Evolutionary conservation across 148 eudicot species (phyloP).

Genomic region (Salicornia ramosissima): DNA sequence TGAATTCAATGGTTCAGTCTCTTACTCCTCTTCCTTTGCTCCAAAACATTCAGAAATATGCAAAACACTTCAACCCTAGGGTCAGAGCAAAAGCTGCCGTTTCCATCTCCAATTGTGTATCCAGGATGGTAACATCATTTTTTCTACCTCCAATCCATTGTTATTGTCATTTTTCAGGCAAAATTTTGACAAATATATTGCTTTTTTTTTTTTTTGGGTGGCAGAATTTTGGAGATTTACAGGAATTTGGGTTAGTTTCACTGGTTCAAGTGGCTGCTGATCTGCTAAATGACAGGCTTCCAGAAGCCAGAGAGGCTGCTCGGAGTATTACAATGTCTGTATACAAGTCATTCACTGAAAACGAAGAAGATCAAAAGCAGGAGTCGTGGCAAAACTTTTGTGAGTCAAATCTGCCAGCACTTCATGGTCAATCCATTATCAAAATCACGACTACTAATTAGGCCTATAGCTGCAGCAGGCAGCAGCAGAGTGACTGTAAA

Average conservation of each 20-base stretch:
- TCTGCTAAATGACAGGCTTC: conserved; percentile 76
- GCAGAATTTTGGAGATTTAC: conserved; percentile 53
- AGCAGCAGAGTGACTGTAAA: conserved; percentile 16
- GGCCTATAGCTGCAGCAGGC: conserved; percentile 7
- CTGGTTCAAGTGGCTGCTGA: conserved; percentile 60
- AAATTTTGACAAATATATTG: background rate
- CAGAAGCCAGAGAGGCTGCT: conserved; percentile 97
- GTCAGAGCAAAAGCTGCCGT: conserved; percentile 91
- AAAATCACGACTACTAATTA: conserved; percentile 43
- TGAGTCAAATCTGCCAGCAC: conserved; percentile 66
- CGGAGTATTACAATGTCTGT: conserved; percentile 51
- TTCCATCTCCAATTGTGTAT: conserved; percentile 64
- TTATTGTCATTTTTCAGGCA: background rate
- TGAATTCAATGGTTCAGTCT: conserved; percentile 60
- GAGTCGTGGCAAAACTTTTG: conserved; percentile 91
- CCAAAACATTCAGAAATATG: conserved; percentile 56
- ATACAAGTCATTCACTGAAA: conserved; percentile 38
- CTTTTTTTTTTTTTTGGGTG: background rate
- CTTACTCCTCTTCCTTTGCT: conserved; percentile 67
- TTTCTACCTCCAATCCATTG: background rate
- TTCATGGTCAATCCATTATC: conserved; percentile 62
- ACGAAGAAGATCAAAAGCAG: conserved; percentile 45
- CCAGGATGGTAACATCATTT: conserved; percentile 54
- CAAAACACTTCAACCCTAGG: conserved; percentile 61
- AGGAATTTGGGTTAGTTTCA: conserved; percentile 60